Evolutionary conservation across 192 early-diverging fungal species (phyloP), one percentile per base, ranked within the genome.

Genomic region (Rhizophagus sp.): DNA sequence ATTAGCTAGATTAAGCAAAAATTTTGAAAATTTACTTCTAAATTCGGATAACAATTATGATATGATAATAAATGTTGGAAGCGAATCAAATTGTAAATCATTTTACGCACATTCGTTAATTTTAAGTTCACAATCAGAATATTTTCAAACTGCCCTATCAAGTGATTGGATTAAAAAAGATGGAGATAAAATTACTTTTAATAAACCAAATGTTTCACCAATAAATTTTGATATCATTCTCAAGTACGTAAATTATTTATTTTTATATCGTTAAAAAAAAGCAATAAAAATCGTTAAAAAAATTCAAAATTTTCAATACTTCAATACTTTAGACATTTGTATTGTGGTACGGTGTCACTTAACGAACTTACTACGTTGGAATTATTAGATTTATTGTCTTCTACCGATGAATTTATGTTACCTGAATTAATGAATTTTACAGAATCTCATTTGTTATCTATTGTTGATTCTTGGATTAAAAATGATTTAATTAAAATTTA

Each of bases 131-230:
- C 67, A 39, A 36, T 69, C 67, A 36, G 17, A 27, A 19, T 69
- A 69, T n/a, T 69, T 69, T 34, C 27, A 39, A 33, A 15, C 27
- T 0, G 67, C 67, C 0, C 25, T 69, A 69, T 69, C 67, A 39
- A 69, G 67, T 69, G n/a, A 27, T 69, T 69, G 67, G 67, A 39
- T 39, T 69, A 30, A 39, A 69, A 69, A 33, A 27, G 67, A 33
- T 3, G 27, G 19, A 11, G 67, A 30, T 36, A 69, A 69, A n/a
- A 36, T 69, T 33, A 11, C 34, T 69, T 39, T 69, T 22, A 22
- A 69, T 13, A 30, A 69, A 33, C 25, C 27, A 30, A 69, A 69
- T 69, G 22, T 69, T 30, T 13, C 67, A 2, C 67, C 67, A n/a
- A 69, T 5, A 30, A 39, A n/a, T 36, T 69, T 69, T 33, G 27